Conservation (phyloP, 2,329 filamentous ascomycete species). For the Sporothrix phasma region DNA sequence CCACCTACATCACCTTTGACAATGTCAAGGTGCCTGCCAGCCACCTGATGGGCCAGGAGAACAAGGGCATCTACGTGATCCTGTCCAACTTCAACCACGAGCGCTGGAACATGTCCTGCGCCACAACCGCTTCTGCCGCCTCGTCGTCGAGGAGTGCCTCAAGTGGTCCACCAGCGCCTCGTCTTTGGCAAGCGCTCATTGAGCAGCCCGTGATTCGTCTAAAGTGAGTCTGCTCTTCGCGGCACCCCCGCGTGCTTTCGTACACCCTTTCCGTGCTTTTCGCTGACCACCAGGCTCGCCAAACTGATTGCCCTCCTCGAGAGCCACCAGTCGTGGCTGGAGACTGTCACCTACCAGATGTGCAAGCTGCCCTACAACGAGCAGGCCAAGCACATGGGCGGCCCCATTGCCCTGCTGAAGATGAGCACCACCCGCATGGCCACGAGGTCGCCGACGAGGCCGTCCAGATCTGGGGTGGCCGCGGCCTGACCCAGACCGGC, state of each 20-base stretch:
- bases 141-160: slow-evolving; percentile 70
- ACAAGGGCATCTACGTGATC: slow-evolving; percentile 79
- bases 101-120: slow-evolving; percentile 65
- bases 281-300: slow-evolving; percentile 67
- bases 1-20: slow-evolving; percentile 71
- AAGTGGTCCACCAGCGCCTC: slow-evolving; percentile 84
- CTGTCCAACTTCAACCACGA: slow-evolving; percentile 86
- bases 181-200: slow-evolving; percentile 77
- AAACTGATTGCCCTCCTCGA: slow-evolving; percentile 80
- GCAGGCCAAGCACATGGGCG: slow-evolving; percentile 64
- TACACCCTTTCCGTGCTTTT: no score
- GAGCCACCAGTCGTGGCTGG: slow-evolving; percentile 77
- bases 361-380: slow-evolving; percentile 70
- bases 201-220: slow-evolving; percentile 74
- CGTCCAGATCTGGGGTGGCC: slow-evolving; percentile 77
- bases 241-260: no score
- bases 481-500: slow-evolving; percentile 67
- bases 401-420: slow-evolving; percentile 75
- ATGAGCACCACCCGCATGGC: slow-evolving; percentile 65
- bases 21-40: slow-evolving; percentile 76
- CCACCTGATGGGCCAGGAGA: slow-evolving; percentile 69
- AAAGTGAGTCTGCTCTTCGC: slow-evolving; percentile 56
- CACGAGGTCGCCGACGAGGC: slow-evolving; percentile 78
- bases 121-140: slow-evolving; percentile 53
- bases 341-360: slow-evolving; percentile 82